These are phyloP conservation scores for Aspergillus viridinutans DNA, from an alignment of 2,329 filamentous ascomycete species.

Conservation along the genomic window DNA sequence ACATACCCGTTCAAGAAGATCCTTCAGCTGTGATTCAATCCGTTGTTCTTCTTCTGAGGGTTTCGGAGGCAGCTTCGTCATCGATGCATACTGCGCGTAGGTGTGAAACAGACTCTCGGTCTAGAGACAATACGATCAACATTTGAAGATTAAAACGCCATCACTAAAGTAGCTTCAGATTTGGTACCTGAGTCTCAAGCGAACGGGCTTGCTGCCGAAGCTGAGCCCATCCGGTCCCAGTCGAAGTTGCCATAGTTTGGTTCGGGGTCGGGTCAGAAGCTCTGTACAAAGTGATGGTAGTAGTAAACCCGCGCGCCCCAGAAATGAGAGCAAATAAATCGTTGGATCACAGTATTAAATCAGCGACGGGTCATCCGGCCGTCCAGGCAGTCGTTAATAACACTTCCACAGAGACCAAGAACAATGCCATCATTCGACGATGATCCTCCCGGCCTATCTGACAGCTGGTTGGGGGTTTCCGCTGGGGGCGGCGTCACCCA, in stretches of 20 bases:
- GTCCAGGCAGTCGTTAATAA: not conserved
- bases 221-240: constrained; percentile 78
- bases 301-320: not conserved
- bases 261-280: not conserved
- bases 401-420: not conserved
- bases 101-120: constrained; percentile 67
- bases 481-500: constrained; percentile 1
- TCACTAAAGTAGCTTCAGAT: constrained; percentile 13
- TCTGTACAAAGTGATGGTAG: not conserved
- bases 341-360: not conserved
- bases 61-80: constrained; percentile 72
- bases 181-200: constrained; percentile 78
- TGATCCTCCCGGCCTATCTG: not conserved
- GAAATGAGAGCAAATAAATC: not conserved
- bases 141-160: not conserved
- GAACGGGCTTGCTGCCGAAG: constrained; percentile 86
- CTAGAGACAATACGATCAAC: constrained; percentile 42
- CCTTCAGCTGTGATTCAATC: constrained; percentile 76
- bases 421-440: not conserved
- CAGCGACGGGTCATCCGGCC: not conserved
- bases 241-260: constrained; percentile 51
- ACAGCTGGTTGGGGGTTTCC: not conserved
- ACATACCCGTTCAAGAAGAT: constrained; percentile 61
- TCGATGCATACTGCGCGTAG: constrained; percentile 86
- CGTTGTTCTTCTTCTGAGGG: constrained; percentile 79